These are phyloP conservation scores for Leccinum disarticulatum DNA, from an alignment of 768 basidiomycete species.

Conservation along the genomic window DNA sequence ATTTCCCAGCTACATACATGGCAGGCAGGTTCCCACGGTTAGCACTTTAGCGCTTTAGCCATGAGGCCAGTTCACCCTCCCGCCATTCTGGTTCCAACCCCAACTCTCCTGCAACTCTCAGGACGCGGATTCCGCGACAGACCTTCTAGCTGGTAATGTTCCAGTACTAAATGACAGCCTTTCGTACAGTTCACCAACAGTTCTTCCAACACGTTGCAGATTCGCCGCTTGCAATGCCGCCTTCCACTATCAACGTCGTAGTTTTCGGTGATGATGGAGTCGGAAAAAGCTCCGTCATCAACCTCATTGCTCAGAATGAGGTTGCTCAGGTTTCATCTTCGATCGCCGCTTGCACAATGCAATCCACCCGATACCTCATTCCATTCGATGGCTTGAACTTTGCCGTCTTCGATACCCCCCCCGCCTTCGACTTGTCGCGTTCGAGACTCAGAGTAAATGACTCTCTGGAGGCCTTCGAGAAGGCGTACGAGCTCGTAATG, in stretches of 20 bases:
- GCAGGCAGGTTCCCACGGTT: too few relatives aligned
- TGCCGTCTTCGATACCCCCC: slow-evolving; percentile 30
- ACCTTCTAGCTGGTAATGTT: too few relatives aligned
- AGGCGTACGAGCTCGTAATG: slow-evolving; percentile 33
- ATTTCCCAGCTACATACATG: too few relatives aligned
- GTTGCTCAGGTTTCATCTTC: slow-evolving; percentile 25
- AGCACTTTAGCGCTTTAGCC: too few relatives aligned
- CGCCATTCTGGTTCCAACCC: too few relatives aligned
- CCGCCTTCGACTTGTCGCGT: too few relatives aligned
- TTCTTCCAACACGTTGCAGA: slow-evolving; percentile 2
- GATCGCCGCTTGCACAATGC: slow-evolving; percentile 31
- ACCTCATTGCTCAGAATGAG: slow-evolving; percentile 11
- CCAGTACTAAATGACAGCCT: too few relatives aligned
- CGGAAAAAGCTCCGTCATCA: too few relatives aligned
- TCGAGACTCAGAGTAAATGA: slow-evolving; percentile 10
- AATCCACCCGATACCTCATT: slow-evolving; percentile 26
- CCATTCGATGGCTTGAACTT: slow-evolving; percentile 23
- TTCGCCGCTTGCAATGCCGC: not conserved
- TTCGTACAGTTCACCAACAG: slow-evolving; percentile 3
- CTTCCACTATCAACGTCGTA: slow-evolving; percentile 34
- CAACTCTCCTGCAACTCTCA: too few relatives aligned
- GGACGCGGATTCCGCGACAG: too few relatives aligned
- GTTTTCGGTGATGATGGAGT: too few relatives aligned
- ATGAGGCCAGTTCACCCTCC: too few relatives aligned
- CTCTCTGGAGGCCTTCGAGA: slow-evolving; percentile 28